These are phyloP conservation scores for Microbotryum scabiosae DNA, from an alignment of 1,284 basidiomycete species.

Conservation along the genomic window DNA sequence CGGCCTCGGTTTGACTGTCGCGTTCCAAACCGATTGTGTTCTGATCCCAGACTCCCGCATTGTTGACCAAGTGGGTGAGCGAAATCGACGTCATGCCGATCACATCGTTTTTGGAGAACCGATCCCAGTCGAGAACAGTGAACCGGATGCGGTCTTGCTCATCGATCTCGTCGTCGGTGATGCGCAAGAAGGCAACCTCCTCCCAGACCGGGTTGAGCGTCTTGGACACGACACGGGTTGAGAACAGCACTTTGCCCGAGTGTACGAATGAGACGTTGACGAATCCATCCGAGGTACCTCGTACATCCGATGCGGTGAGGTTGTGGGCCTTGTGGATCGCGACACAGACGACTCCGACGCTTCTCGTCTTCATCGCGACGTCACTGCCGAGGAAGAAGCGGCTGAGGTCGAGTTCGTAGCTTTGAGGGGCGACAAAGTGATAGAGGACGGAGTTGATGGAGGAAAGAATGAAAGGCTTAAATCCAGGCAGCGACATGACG, in stretches of 20 bases:
- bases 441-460: slow-evolving; percentile 2
- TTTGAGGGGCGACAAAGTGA: slow-evolving; percentile 3
- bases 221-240: background rate
- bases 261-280: slow-evolving; percentile 4
- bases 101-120: background rate
- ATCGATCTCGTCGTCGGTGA: slow-evolving; percentile 4
- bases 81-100: background rate
- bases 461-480: background rate
- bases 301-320: background rate
- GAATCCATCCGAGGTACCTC: slow-evolving; percentile 2
- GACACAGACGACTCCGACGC: slow-evolving; percentile 13
- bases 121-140: slow-evolving; percentile 9
- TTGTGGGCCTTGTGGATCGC: slow-evolving; percentile 9
- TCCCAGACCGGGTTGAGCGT: slow-evolving; percentile 14
- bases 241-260: slow-evolving; percentile 7
- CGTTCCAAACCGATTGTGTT: background rate
- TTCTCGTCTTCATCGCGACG: slow-evolving; percentile 4
- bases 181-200: slow-evolving; percentile 11
- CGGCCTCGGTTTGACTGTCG: background rate
- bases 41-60: slow-evolving; percentile 6
- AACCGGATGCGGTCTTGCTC: slow-evolving; percentile 6
- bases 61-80: background rate
- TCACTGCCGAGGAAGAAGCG: slow-evolving; percentile 8
- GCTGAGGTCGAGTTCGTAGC: background rate
- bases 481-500: background rate